Conservation (phyloP, 2,329 filamentous ascomycete species). For the Fusarium euwallaceae region DNA sequence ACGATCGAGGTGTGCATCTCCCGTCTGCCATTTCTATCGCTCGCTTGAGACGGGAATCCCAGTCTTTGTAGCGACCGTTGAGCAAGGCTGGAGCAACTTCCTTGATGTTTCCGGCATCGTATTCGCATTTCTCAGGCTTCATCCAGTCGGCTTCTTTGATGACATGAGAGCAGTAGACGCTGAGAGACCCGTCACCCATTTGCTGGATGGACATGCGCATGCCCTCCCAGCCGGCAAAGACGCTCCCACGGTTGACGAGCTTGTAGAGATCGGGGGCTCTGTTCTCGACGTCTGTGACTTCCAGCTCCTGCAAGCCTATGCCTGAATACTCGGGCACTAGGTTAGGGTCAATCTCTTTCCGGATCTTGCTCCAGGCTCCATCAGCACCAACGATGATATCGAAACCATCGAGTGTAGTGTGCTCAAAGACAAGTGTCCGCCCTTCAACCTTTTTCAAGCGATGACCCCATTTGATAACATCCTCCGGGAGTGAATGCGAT, state of each 20-base stretch:
- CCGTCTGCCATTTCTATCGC: constrained; percentile 57
- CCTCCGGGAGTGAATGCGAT: constrained; percentile 58
- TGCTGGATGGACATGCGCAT: constrained; percentile 55
- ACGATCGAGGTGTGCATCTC: constrained; percentile 55
- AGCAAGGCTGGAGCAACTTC: constrained; percentile 56
- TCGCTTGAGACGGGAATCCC: constrained; percentile 57
- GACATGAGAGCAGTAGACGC: constrained; percentile 54
- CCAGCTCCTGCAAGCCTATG: constrained; percentile 58
- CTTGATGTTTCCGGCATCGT: constrained; percentile 57
- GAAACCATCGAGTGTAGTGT: constrained; percentile 53
- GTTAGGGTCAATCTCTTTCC: constrained; percentile 49
- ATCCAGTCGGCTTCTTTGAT: constrained; percentile 56
- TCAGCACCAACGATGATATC: constrained; percentile 56
- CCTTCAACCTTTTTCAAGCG: constrained; percentile 56
- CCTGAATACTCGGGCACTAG: constrained; percentile 61
- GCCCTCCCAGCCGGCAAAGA: constrained; percentile 60
- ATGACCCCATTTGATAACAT: constrained; percentile 61
- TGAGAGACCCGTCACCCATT: constrained; percentile 63
- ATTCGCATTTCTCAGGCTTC: constrained; percentile 55
- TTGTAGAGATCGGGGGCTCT: constrained; percentile 58
- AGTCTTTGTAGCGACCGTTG: constrained; percentile 53
- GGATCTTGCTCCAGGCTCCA: constrained; percentile 55
- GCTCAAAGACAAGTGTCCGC: constrained; percentile 54
- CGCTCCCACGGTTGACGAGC: constrained; percentile 61
- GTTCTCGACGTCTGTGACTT: constrained; percentile 56